phyloP scores from a whole-genome alignment of 2,329 filamentous ascomycete genomes.

The Fusarium sambucinum region DNA sequence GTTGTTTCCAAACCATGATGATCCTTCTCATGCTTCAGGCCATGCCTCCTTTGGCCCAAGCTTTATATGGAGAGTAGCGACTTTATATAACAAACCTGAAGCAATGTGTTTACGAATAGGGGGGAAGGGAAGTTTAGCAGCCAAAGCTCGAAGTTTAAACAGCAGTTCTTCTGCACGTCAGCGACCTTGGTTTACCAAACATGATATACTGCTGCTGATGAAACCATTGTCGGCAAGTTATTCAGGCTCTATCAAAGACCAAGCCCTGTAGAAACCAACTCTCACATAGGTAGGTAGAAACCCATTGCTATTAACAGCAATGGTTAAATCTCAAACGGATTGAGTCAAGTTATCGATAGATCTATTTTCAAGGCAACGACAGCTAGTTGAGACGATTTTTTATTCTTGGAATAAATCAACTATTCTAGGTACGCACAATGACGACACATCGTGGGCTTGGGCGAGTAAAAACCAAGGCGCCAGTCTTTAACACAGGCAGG shows the following conservation, averaged over 20 bases:
- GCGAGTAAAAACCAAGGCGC: conserved; percentile 31
- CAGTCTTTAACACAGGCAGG: conserved; percentile 13
- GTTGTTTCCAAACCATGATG: conserved; percentile 16
- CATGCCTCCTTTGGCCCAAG: not conserved
- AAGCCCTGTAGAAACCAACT: conserved; percentile 14
- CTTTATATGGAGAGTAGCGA: not conserved
- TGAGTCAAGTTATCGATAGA: conserved; percentile 27
- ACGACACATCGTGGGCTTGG: conserved; percentile 39
- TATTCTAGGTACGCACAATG: conserved; percentile 45
- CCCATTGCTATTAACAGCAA: conserved; percentile 8
- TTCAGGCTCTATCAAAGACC: not conserved
- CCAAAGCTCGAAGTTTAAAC: not conserved
- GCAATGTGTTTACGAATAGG: not conserved
- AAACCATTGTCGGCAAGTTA: not conserved
- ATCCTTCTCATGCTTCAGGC: conserved; percentile 3
- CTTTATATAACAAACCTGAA: not conserved
- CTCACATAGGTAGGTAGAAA: conserved; percentile 1
- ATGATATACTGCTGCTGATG: not conserved
- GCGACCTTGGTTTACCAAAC: not conserved
- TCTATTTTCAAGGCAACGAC: conserved; percentile 8
- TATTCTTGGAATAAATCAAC: conserved; percentile 24
- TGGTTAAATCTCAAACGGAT: conserved; percentile 21
- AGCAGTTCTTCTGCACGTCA: not conserved
- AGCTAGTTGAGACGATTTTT: conserved; percentile 22
- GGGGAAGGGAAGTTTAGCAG: not conserved